Evolutionary conservation across 192 early-diverging fungal species (phyloP), one percentile per base, ranked within the genome.

Genomic region (Dissophora ornata): DNA sequence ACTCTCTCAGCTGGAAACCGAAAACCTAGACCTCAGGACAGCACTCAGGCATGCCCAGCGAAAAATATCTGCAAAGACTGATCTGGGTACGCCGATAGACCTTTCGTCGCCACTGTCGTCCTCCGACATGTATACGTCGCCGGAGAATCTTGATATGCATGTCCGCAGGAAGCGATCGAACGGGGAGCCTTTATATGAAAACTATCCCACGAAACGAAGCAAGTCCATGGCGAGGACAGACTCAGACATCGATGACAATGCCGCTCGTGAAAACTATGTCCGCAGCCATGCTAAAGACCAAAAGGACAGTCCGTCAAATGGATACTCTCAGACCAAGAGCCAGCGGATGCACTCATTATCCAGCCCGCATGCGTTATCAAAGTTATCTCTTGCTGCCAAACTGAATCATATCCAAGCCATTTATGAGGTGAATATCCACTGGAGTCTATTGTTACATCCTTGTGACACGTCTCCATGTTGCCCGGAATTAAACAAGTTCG

Each of bases 1-100:
- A 28, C 57, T 62, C 12, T 61, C 33, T 3, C 57, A 61, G 33
- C 52, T 70, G 4, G 68, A 70, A 24, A 45, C 28, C 11, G 68
- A 70, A 15, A 70, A 70, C 26, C 25, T 70, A 1, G 51, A 45
- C 3, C 32, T 70, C 1, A 59, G 33, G n/a, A 4, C 26, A 4
- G 52, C 40, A 8, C 42, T 70, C 1, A 30, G 54, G 34, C 2
- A 51, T 3, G 36, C 19, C 40, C 45, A 42, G 21, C 57, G 28
- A 7, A 18, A 38, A 21, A n/a, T 48, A 18, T 18, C 6, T 22
- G 38, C 33, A 19, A 32, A 33, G 16, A 9, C 45, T 28, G n/a
- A 26, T n/a, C n/a, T n/a, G n/a, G n/a, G n/a, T n/a, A n/a, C n/a
- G n/a, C n/a, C n/a, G n/a, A n/a, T n/a, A 32, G 19, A 2, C 13